Conservation (phyloP, 2,329 filamentous ascomycete species). For the Blastomyces silverae region DNA sequence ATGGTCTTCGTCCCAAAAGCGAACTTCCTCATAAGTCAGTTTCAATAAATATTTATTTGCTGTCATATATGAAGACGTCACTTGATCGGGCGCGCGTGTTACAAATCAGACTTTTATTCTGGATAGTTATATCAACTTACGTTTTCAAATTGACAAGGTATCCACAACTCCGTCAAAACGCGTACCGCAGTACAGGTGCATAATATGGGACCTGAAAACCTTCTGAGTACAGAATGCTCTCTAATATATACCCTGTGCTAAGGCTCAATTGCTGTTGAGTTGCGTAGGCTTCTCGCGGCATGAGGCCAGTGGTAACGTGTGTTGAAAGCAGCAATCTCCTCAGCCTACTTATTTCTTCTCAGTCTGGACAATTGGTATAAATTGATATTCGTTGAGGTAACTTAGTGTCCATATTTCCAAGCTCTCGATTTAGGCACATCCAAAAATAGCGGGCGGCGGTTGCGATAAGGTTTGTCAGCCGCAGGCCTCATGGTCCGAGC, state of each 20-base stretch:
- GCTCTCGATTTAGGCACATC: not conserved
- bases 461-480: conserved; percentile 6
- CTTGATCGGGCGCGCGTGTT: no score
- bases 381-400: no score
- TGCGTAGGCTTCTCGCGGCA: not conserved
- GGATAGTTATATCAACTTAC: no score
- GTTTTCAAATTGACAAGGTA: no score
- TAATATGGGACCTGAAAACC: not conserved
- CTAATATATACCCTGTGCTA: not conserved
- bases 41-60: no score
- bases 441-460: not conserved
- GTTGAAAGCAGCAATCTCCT: no score
- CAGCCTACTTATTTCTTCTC: no score
- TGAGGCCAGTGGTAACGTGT: no score
- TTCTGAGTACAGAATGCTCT: not conserved
- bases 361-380: not conserved
- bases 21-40: no score
- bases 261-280: not conserved
- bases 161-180: not conserved
- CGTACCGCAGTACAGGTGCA: not conserved
- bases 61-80: no score
- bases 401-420: no score
- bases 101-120: no score
- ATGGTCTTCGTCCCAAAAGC: not conserved
- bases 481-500: not conserved